Conservation (phyloP, 208 protist genomes). For the Spongospora subterranea region DNA sequence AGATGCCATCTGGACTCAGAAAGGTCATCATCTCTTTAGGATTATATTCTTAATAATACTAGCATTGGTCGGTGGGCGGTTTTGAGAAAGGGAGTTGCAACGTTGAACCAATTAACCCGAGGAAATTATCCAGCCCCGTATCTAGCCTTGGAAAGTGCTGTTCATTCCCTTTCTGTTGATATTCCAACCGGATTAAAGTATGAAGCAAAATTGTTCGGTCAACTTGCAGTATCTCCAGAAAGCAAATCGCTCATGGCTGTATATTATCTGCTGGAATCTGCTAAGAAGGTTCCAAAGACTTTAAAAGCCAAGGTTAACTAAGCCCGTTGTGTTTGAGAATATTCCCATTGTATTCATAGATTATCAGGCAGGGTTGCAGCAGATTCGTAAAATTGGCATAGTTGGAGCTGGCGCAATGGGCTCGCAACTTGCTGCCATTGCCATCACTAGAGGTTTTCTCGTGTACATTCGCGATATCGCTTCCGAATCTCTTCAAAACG, state of each 20-base stretch:
- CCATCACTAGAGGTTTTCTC: neutral
- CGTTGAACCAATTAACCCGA: neutral
- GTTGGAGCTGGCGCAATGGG: conserved; percentile 61
- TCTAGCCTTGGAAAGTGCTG: conserved; percentile 37
- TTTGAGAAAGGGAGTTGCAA: neutral
- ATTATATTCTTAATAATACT: neutral
- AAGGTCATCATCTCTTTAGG: too few relatives aligned
- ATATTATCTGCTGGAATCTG: neutral
- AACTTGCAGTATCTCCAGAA: conserved; percentile 37
- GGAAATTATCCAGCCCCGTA: conserved; percentile 42
- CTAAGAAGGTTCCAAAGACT: neutral
- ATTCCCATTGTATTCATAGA: neutral
- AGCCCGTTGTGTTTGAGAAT: neutral
- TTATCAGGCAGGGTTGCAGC: neutral
- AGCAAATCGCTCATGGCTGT: conserved; percentile 36
- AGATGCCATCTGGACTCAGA: too few relatives aligned
- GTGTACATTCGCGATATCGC: conserved; percentile 61
- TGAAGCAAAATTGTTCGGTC: conserved; percentile 10
- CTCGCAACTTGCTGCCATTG: conserved; percentile 11
- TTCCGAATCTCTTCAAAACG: neutral
- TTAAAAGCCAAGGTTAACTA: neutral
- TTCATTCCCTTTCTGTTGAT: neutral
- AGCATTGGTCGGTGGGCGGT: neutral
- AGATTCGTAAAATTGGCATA: conserved; percentile 54
- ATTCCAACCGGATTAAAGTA: neutral